Conservation (phyloP, 1,284 basidiomycete genomes). For the Ganoderma meredithae region DNA sequence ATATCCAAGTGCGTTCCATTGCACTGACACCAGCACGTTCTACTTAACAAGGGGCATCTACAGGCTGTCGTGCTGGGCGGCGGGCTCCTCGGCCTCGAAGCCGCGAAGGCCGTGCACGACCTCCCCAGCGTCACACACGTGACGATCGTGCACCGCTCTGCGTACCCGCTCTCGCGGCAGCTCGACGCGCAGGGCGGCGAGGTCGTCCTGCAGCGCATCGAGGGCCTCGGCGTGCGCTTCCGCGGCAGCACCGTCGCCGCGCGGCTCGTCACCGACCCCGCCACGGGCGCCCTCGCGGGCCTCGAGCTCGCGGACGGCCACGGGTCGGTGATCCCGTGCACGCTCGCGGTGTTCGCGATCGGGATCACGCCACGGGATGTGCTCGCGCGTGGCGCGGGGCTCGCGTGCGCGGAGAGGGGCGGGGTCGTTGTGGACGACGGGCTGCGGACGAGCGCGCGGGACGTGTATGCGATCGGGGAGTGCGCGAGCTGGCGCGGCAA, state of each 20-base stretch:
- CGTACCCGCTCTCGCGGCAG: slow-evolving; percentile 73
- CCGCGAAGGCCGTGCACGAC: slow-evolving; percentile 78
- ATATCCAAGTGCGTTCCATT: slow-evolving; percentile 29
- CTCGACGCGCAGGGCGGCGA: slow-evolving; percentile 74
- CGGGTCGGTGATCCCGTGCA: slow-evolving; percentile 46
- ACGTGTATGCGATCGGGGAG: slow-evolving; percentile 80
- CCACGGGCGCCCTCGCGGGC: slow-evolving; percentile 50
- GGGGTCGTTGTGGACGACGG: slow-evolving; percentile 70
- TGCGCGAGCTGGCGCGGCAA: slow-evolving; percentile 76
- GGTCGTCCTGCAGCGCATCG: slow-evolving; percentile 73
- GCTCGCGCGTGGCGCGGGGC: slow-evolving; percentile 59
- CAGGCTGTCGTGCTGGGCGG: slow-evolving; percentile 73
- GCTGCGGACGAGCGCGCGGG: slow-evolving; percentile 61
- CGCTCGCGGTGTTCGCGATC: slow-evolving; percentile 70
- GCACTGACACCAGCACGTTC: too few relatives aligned
- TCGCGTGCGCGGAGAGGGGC: slow-evolving; percentile 51
- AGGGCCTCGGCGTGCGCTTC: slow-evolving; percentile 71
- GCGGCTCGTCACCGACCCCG: slow-evolving; percentile 41
- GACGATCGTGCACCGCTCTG: slow-evolving; percentile 66
- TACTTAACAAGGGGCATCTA: too few relatives aligned
- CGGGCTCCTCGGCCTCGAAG: slow-evolving; percentile 77
- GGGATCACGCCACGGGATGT: slow-evolving; percentile 79
- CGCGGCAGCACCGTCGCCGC: slow-evolving; percentile 59
- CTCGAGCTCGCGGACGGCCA: slow-evolving; percentile 56
- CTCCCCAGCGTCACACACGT: slow-evolving; percentile 54